Conservation (phyloP, 1,284 basidiomycete species). For the Cryptococcus sp. region DNA sequence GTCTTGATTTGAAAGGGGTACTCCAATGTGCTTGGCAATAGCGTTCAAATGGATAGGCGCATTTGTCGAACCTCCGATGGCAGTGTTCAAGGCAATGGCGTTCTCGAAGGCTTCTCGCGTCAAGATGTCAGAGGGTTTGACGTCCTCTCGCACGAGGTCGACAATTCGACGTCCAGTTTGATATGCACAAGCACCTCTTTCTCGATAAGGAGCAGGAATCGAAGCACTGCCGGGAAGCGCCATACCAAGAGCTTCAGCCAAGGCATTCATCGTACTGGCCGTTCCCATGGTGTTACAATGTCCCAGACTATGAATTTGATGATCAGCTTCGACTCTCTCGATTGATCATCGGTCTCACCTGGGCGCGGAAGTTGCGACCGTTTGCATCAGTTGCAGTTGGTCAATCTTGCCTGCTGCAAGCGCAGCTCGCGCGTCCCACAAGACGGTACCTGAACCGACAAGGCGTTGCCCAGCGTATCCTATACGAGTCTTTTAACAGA, state of each 20-base stretch:
- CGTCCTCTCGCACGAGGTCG: conserved; percentile 75
- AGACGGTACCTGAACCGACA: conserved; percentile 51
- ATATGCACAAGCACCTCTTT: conserved; percentile 58
- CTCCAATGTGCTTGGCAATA: conserved; percentile 51
- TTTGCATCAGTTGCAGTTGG: conserved; percentile 43
- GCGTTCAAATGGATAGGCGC: conserved; percentile 58
- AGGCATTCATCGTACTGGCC: conserved; percentile 74
- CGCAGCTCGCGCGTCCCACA: conserved; percentile 47
- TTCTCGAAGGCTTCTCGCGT: conserved; percentile 89
- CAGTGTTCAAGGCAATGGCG: conserved; percentile 79
- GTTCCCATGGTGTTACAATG: conserved; percentile 55
- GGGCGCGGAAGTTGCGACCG: conserved; percentile 47
- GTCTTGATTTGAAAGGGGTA: conserved; percentile 43
- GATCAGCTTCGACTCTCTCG: background rate
- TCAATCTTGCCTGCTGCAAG: conserved; percentile 45
- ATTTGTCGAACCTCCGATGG: conserved; percentile 90
- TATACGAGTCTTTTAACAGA: conserved; percentile 1
- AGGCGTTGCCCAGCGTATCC: conserved; percentile 43
- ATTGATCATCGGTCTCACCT: conserved; percentile 22
- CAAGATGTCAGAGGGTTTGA: conserved; percentile 90
- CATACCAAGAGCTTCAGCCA: conserved; percentile 88
- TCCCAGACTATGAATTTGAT: conserved; percentile 20
- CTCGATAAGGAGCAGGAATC: conserved; percentile 65
- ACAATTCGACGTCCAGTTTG: conserved; percentile 79
- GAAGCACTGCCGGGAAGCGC: conserved; percentile 85